phyloP scores from a whole-genome alignment of 2,329 filamentous ascomycete genomes.

The Didymosphaeria variabile region DNA sequence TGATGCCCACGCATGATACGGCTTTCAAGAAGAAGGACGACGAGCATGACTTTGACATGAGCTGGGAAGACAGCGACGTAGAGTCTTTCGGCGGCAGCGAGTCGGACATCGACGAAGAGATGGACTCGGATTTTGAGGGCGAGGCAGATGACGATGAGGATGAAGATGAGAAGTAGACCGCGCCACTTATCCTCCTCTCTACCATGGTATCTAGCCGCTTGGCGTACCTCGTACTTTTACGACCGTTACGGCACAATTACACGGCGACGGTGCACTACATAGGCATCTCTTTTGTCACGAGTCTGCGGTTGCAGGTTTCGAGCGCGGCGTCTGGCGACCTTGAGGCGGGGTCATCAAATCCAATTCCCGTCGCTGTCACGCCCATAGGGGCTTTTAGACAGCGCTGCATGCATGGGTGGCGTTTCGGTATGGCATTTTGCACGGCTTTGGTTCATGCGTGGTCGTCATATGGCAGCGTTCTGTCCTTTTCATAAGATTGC shows the following conservation, averaged over 20 bases:
- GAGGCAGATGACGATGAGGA: conserved; percentile 50
- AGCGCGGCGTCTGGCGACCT: conserved; percentile 18
- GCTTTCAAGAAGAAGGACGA: conserved; percentile 70
- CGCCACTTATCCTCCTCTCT: conserved; percentile 5
- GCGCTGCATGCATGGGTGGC: conserved; percentile 11
- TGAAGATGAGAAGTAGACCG: conserved; percentile 29
- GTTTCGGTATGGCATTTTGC: conserved; percentile 9
- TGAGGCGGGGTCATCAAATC: neutral
- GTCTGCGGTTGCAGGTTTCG: neutral
- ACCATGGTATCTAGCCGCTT: too few species aligned
- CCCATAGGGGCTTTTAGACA: neutral
- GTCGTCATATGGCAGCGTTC: too few species aligned
- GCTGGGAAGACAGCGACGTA: conserved; percentile 56
- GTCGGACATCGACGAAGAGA: conserved; percentile 64
- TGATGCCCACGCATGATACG: conserved; percentile 78
- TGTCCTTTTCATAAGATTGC: too few species aligned
- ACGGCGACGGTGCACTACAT: neutral
- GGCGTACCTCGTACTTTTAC: neutral
- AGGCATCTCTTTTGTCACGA: neutral
- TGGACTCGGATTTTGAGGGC: conserved; percentile 67
- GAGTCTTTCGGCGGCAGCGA: conserved; percentile 81
- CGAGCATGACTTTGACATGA: conserved; percentile 67
- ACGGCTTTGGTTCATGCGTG: too few species aligned
- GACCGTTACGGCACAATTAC: neutral
- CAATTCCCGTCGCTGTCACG: neutral